phyloP scores from a whole-genome alignment of 805 yeast species.

The Wickerhamomyces canadensis region DNA sequence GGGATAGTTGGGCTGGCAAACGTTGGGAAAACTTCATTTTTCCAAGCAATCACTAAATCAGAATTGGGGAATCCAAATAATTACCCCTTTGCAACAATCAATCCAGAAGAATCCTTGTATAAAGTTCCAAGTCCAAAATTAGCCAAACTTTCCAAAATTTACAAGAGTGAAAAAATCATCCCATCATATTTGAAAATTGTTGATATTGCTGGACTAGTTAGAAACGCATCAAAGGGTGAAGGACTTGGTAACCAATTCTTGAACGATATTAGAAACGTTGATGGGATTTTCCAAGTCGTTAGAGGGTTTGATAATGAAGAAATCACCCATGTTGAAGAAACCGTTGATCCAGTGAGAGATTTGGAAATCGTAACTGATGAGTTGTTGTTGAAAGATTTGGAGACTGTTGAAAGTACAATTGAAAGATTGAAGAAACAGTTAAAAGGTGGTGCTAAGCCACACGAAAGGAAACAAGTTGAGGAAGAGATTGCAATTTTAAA shows the following conservation, averaged over 20 bases:
- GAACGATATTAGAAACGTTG: slow-evolving; percentile 73
- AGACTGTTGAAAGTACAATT: slow-evolving; percentile 54
- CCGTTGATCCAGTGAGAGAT: slow-evolving; percentile 72
- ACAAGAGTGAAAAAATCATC: slow-evolving; percentile 55
- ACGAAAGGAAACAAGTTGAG: slow-evolving; percentile 43
- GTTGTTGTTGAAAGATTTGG: slow-evolving; percentile 71
- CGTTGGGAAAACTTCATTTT: slow-evolving; percentile 76
- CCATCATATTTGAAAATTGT: slow-evolving; percentile 67
- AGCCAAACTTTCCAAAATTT: slow-evolving; percentile 47
- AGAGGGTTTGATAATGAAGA: slow-evolving; percentile 73
- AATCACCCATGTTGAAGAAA: slow-evolving; percentile 68
- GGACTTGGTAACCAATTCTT: slow-evolving; percentile 80
- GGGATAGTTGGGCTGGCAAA: slow-evolving; percentile 82
- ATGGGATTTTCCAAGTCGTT: slow-evolving; percentile 76
- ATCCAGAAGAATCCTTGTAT: slow-evolving; percentile 72
- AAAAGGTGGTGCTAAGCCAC: slow-evolving; percentile 36
- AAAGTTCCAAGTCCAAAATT: slow-evolving; percentile 64
- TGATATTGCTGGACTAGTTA: slow-evolving; percentile 79
- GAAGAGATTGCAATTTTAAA: slow-evolving; percentile 32
- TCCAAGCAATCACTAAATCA: slow-evolving; percentile 74
- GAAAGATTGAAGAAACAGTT: slow-evolving; percentile 42
- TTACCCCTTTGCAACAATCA: slow-evolving; percentile 76
- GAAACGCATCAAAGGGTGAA: slow-evolving; percentile 79
- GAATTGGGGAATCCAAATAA: slow-evolving; percentile 70
- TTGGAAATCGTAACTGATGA: slow-evolving; percentile 72